Evolutionary conservation across 257 asterid genomes (phyloP).

Genomic region (Lycium barbarum): DNA sequence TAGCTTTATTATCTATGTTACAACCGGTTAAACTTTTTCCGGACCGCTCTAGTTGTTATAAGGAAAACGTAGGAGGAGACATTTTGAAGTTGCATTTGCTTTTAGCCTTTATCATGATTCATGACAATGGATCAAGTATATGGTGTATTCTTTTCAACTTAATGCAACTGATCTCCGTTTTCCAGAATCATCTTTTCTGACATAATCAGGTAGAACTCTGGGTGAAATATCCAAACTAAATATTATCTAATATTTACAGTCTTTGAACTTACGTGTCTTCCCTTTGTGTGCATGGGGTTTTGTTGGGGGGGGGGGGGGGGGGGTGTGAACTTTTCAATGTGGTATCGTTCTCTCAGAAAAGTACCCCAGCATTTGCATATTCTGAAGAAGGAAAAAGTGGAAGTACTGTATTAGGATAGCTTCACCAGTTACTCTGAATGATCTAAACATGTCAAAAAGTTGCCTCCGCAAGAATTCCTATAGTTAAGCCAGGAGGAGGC

Average conservation of each 20-base stretch:
- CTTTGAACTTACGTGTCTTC: background rate
- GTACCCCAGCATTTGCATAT: constrained; percentile 24
- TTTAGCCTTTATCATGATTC: background rate
- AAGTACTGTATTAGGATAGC: background rate
- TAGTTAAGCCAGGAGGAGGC: too few species aligned
- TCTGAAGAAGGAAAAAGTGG: constrained; percentile 27
- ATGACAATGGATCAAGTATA: background rate
- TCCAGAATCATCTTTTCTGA: background rate
- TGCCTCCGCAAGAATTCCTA: background rate
- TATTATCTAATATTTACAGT: background rate
- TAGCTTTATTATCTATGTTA: constrained; percentile 2
- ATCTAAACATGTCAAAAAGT: background rate
- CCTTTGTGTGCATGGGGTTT: background rate
- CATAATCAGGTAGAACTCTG: too few species aligned
- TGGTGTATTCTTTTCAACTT: background rate
- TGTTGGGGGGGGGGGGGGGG: too few species aligned
- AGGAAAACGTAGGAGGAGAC: background rate
- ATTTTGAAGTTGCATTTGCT: background rate
- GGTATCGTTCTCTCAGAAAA: constrained; percentile 30
- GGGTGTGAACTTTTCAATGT: background rate
- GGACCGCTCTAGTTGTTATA: background rate
- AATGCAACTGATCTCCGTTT: background rate
- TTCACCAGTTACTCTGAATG: background rate
- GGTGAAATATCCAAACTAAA: background rate
- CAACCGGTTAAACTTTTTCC: background rate